Evolutionary conservation across 108 stramenopile species (phyloP).

Genomic region (Fragilaria crotonensis): DNA sequence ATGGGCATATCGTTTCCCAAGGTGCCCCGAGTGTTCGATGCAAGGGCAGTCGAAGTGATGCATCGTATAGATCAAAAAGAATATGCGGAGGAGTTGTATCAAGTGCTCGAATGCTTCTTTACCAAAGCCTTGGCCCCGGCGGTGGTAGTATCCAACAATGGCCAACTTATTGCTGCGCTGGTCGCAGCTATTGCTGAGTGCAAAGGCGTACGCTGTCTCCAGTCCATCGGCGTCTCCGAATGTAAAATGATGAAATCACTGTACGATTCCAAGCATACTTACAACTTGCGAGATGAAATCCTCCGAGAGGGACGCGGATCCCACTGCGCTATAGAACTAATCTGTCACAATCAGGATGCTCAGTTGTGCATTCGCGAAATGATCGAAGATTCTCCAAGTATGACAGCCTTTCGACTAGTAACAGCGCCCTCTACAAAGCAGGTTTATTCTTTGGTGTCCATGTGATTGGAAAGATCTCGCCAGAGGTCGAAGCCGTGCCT

Average conservation of each 20-base stretch:
- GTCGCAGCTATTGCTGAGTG: conserved; percentile 13
- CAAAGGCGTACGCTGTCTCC: conserved; percentile 23
- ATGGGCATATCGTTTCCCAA: conserved; percentile 23
- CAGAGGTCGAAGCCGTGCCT: conserved; percentile 52
- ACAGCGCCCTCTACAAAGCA: conserved; percentile 46
- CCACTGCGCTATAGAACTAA: conserved; percentile 34
- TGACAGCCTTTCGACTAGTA: conserved; percentile 53
- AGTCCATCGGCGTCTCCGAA: conserved; percentile 16
- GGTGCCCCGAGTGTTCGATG: conserved; percentile 11
- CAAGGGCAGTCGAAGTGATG: conserved; percentile 7
- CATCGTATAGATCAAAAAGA: too few species aligned
- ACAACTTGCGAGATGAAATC: conserved; percentile 59
- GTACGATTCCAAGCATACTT: conserved; percentile 49
- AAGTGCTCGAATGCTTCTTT: conserved; percentile 51
- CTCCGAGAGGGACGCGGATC: conserved; percentile 27
- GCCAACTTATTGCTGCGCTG: conserved; percentile 12
- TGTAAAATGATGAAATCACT: conserved; percentile 63
- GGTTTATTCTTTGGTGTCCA: conserved; percentile 49
- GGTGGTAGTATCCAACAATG: conserved; percentile 36
- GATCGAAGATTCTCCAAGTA: conserved; percentile 57
- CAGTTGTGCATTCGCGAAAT: conserved; percentile 63
- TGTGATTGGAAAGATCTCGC: conserved; percentile 44
- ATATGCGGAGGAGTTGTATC: conserved; percentile 31
- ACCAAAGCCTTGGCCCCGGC: conserved; percentile 42
- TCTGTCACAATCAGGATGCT: conserved; percentile 24